phyloP scores from a whole-genome alignment of 2,329 filamentous ascomycete species.

The Fusarium tjaetaba region DNA sequence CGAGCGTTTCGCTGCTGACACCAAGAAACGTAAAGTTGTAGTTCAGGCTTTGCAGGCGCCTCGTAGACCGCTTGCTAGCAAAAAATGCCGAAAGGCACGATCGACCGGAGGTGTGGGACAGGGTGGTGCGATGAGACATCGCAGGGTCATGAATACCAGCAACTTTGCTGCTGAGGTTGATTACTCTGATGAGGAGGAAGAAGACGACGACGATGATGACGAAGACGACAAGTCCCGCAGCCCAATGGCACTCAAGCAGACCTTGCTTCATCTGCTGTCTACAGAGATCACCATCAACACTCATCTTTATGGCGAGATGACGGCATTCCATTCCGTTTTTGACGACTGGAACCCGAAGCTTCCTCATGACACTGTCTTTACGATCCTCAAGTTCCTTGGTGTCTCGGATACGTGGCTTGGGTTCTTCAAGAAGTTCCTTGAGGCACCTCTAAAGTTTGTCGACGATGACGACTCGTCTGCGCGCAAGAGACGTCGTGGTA shows the following conservation, averaged over 20 bases:
- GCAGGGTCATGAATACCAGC: not conserved
- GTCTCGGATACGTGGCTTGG: slow-evolving; percentile 64
- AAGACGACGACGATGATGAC: slow-evolving; percentile 7
- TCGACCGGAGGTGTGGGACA: not conserved
- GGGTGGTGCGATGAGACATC: not conserved
- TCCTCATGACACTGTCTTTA: slow-evolving; percentile 67
- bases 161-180: not conserved
- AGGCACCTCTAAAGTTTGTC: slow-evolving; percentile 66
- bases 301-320: slow-evolving; percentile 56
- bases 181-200: slow-evolving; percentile 1
- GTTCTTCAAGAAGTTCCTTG: slow-evolving; percentile 69
- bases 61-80: not conserved
- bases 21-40: slow-evolving; percentile 4
- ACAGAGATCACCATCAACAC: slow-evolving; percentile 59
- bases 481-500: slow-evolving; percentile 60
- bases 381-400: slow-evolving; percentile 67
- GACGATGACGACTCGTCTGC: slow-evolving; percentile 60
- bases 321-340: slow-evolving; percentile 59
- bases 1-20: not conserved
- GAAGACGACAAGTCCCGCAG: slow-evolving; percentile 36
- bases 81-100: not conserved
- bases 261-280: slow-evolving; percentile 58
- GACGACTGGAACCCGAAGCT: slow-evolving; percentile 55
- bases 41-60: not conserved
- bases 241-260: slow-evolving; percentile 57